These are phyloP conservation scores for Bretschneidera sinensis DNA, from an alignment of 345 rosid genomes.

Conservation along the genomic window DNA sequence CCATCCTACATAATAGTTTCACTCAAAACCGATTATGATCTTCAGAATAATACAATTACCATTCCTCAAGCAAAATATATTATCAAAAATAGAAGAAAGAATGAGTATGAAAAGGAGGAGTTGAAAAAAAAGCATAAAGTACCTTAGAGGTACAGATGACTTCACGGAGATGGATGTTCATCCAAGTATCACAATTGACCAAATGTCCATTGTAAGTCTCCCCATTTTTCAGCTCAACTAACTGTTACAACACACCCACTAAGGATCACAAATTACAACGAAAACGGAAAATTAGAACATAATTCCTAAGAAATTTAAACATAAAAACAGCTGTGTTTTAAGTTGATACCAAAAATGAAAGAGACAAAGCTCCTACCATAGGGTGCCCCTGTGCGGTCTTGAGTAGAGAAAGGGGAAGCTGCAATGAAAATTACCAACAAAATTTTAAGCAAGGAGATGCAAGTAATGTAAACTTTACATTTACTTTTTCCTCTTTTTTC, in stretches of 20 bases:
- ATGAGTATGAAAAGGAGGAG: neutral
- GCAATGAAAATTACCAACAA: constrained; percentile 6
- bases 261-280: neutral
- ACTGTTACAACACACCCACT: constrained; percentile 36
- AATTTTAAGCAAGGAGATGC: neutral
- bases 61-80: neutral
- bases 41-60: neutral
- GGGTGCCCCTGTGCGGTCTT: constrained; percentile 90
- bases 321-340: neutral
- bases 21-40: constrained; percentile 1
- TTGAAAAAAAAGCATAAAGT: neutral
- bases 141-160: constrained; percentile 99
- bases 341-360: neutral
- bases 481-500: too few relatives aligned
- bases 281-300: neutral
- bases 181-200: constrained; percentile 97
- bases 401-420: constrained; percentile 79
- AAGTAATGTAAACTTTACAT: too few relatives aligned
- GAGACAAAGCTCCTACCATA: constrained; percentile 40
- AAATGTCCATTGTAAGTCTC: constrained; percentile 97
- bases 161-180: constrained; percentile 98
- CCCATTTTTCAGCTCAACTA: constrained; percentile 95
- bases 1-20: constrained; percentile 62
- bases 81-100: too few relatives aligned
- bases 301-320: too few relatives aligned